A percentile compares a stretch with the other conserved stretches of the same genome.
phyloP scores from a whole-genome alignment of 331 rosid species.

The Quercus lobata region DNA sequence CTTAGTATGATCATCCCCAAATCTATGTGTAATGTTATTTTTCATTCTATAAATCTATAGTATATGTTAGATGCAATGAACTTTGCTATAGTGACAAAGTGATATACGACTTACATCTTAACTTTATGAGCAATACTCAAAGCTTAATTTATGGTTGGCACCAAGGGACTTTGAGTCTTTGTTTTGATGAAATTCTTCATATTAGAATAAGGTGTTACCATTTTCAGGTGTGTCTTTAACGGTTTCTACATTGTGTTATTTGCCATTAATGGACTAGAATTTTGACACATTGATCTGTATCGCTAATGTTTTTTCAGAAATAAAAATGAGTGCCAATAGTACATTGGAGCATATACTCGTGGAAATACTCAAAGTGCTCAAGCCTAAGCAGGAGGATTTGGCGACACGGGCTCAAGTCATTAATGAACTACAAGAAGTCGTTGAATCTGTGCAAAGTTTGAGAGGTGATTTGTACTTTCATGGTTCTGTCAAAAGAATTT shows the following conservation, averaged over 20 bases:
- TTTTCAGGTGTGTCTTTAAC: constrained; percentile 1
- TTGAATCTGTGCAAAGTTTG: constrained; percentile 48
- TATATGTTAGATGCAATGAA: neutral
- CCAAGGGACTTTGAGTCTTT: constrained; percentile 16
- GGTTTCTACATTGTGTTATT: neutral
- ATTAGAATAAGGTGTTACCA: neutral
- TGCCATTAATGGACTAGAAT: constrained; percentile 9
- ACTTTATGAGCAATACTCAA: constrained; percentile 17
- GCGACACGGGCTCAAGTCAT: constrained; percentile 38
- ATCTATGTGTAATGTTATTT: neutral
- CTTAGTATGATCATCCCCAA: neutral
- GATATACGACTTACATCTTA: neutral
- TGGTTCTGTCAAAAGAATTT: neutral
- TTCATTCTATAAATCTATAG: neutral
- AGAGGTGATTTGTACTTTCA: constrained; percentile 54
- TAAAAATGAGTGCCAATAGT: constrained; percentile 32
- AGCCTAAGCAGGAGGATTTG: constrained; percentile 58
- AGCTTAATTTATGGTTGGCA: constrained; percentile 26
- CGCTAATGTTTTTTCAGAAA: constrained; percentile 16
- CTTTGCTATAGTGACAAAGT: neutral
- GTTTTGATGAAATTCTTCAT: constrained; percentile 8
- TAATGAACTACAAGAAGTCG: constrained; percentile 36
- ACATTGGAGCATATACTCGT: constrained; percentile 40
- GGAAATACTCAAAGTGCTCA: constrained; percentile 44
- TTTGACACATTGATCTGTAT: constrained; percentile 6